Evolutionary conservation across 164 flowering plant species (phyloP).

Genomic region (Nelumbo lutea): DNA sequence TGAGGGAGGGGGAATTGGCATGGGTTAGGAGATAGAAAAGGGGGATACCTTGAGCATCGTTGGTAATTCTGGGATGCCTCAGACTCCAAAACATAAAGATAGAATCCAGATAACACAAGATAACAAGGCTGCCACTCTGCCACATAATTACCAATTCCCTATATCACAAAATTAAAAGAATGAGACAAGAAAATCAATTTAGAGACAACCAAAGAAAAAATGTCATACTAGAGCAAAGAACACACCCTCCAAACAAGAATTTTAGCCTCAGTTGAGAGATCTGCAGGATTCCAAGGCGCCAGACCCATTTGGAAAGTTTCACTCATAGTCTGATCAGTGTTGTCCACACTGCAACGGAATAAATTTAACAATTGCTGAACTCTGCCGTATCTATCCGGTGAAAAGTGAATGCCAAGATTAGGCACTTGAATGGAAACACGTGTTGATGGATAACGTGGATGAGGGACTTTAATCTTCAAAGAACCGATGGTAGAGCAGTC

Average conservation of each 20-base stretch:
- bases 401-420: slow-evolving; percentile 82
- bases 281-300: slow-evolving; percentile 69
- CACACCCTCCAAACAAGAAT: slow-evolving; percentile 93
- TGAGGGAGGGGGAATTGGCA: too few relatives aligned
- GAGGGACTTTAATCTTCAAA: slow-evolving; percentile 77
- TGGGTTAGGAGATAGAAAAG: slow-evolving; percentile 1
- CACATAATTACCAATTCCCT: slow-evolving; percentile 96
- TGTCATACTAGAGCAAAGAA: neutral
- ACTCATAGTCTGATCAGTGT: slow-evolving; percentile 24
- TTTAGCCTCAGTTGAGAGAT: slow-evolving; percentile 68
- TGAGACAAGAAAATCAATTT: neutral
- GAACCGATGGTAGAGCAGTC: neutral
- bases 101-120: slow-evolving; percentile 72
- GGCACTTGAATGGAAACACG: slow-evolving; percentile 92
- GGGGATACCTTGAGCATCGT: slow-evolving; percentile 63
- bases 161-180: slow-evolving; percentile 13
- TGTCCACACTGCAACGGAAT: slow-evolving; percentile 45
- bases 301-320: slow-evolving; percentile 36
- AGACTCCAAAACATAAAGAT: slow-evolving; percentile 84
- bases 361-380: slow-evolving; percentile 66
- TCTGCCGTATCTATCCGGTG: slow-evolving; percentile 72
- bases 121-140: slow-evolving; percentile 94
- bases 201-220: neutral
- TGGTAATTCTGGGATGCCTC: slow-evolving; percentile 67
- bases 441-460: slow-evolving; percentile 83